Evolutionary conservation across 2,329 filamentous ascomycete species (phyloP), one percentile per base, ranked within the genome.

Genomic region (Penicillium rolfsii): DNA sequence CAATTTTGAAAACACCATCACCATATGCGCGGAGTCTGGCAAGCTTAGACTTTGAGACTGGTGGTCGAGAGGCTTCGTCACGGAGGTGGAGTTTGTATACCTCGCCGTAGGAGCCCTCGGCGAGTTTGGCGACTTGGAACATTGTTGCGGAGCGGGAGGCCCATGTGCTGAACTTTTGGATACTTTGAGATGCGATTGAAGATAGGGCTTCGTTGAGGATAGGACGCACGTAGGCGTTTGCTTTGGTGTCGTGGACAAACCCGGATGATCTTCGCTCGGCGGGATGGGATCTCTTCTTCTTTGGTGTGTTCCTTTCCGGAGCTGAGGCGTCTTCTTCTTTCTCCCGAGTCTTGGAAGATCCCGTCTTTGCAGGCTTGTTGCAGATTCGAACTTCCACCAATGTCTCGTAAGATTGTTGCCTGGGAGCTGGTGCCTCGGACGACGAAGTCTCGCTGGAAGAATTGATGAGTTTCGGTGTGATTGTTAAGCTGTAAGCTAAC

Each of bases 101-200:
- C 69, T 89, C 86, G 57, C 85, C 85, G 68, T 87, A 89, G 0
- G 86, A 87, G 1, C 87, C 87, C 71, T 89, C 87, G 8, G 86
- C 86, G 38, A 89, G 83, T 66, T 89, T 89, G 8, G 79, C 77
- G 43, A 89, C 79, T 40, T 79, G 70, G 64, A 80, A 73, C 67
- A 76, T 70, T 38, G 71, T 73, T 5, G 71, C 75, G 3, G 74
- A 76, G 12, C 75, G 71, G 3, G 73, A 70, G 9, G 77, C 76
- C 77, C 77, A 80, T 11, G 72, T 72, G 46, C 62, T 64, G 53
- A 80, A 80, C 45, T 72, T 75, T 46, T 79, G 77, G 9, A 79
- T 72, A 11, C 70, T 71, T 46, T 74, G 70, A 0, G 75, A 73
- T 2, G 75, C 74, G 36, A 73, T 64, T 0, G 72, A 66, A 0